These are phyloP conservation scores for Solanum virginianum DNA, from an alignment of 257 asterid genomes.

Conservation along the genomic window DNA sequence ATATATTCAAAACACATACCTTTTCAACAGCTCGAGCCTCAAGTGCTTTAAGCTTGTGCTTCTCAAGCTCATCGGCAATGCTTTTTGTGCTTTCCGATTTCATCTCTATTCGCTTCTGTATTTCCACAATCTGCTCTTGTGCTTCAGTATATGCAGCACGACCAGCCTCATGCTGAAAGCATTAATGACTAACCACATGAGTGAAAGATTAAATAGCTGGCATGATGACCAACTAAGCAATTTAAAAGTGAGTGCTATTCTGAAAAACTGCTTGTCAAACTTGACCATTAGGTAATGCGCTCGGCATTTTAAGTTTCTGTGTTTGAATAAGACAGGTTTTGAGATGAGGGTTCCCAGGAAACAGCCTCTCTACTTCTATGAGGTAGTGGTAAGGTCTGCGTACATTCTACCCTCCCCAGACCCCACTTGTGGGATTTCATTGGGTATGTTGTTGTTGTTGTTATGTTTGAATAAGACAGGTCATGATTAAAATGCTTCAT, in stretches of 20 bases:
- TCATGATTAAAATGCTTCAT: not conserved
- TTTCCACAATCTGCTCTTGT: conserved; percentile 55
- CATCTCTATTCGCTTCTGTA: conserved; percentile 37
- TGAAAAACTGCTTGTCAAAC: not conserved
- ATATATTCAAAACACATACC: not conserved
- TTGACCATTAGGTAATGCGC: not conserved
- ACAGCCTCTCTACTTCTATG: too few species aligned
- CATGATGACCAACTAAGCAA: not conserved
- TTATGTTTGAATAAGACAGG: not conserved
- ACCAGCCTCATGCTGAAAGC: conserved; percentile 72
- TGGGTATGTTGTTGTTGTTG: too few species aligned
- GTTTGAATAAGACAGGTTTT: not conserved
- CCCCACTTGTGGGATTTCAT: too few species aligned
- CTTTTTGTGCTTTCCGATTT: conserved; percentile 31
- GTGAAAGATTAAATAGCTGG: not conserved
- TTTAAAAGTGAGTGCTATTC: not conserved
- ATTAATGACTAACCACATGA: not conserved
- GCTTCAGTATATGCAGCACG: conserved; percentile 80
- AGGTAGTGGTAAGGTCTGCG: too few species aligned
- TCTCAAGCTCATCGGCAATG: not conserved
- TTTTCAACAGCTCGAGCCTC: not conserved
- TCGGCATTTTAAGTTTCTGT: not conserved
- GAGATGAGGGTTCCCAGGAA: too few species aligned
- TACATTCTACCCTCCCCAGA: too few species aligned
- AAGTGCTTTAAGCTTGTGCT: not conserved